Percentiles rank a stretch among this genome's conserved stretches.
Evolutionary conservation across 345 rosid genomes (phyloP).

Genomic region (Gossypioides kirkii): DNA sequence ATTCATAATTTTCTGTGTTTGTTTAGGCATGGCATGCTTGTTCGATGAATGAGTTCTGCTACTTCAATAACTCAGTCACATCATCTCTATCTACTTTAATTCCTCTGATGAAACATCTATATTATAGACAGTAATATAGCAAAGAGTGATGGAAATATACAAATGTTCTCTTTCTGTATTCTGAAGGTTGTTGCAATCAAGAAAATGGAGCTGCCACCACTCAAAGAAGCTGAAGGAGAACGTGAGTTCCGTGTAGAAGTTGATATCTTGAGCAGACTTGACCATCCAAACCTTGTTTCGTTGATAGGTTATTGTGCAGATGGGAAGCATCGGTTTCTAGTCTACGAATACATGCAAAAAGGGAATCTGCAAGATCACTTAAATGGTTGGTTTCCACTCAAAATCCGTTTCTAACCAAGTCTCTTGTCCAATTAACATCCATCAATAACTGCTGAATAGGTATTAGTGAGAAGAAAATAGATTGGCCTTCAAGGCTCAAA

Average conservation of each 20-base stretch:
- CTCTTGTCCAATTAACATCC: slow-evolving; percentile 4
- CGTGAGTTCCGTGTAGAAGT: slow-evolving; percentile 94
- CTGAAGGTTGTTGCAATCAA: slow-evolving; percentile 91
- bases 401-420: slow-evolving; percentile 7
- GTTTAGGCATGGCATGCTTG: background rate
- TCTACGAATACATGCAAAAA: slow-evolving; percentile 81
- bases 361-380: slow-evolving; percentile 98
- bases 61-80: background rate
- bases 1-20: slow-evolving; percentile 9
- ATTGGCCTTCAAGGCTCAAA: slow-evolving; percentile 73
- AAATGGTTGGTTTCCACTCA: slow-evolving; percentile 49
- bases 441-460: slow-evolving; percentile 38
- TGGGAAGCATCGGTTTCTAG: slow-evolving; percentile 88
- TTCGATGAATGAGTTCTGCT: background rate
- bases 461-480: slow-evolving; percentile 68
- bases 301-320: slow-evolving; percentile 93
- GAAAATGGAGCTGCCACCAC: slow-evolving; percentile 90
- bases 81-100: background rate
- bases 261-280: slow-evolving; percentile 91
- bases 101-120: background rate
- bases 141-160: slow-evolving; percentile 1
- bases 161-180: slow-evolving; percentile 13
- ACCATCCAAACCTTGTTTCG: slow-evolving; percentile 85
- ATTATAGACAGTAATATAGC: background rate
- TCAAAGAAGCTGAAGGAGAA: slow-evolving; percentile 85